These are phyloP conservation scores for Podospora comata DNA, from an alignment of 495 filamentous ascomycete species.

Conservation along the genomic window DNA sequence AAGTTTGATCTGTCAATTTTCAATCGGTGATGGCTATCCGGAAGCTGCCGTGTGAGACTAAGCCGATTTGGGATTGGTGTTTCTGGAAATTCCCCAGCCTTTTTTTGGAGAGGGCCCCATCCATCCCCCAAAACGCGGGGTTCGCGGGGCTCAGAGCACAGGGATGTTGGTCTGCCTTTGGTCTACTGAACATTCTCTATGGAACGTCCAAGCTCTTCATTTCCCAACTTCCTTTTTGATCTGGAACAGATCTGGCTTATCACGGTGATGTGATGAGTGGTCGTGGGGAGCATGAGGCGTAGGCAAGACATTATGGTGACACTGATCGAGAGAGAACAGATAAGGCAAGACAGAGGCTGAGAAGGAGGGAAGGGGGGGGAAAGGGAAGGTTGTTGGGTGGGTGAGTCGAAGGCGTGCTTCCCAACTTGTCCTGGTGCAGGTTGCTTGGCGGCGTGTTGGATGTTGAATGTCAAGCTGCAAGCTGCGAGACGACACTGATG, in stretches of 20 bases:
- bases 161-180: too few relatives aligned
- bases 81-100: too few relatives aligned
- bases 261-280: not conserved
- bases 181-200: too few relatives aligned
- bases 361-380: not conserved
- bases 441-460: not conserved
- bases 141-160: too few relatives aligned
- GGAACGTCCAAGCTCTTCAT: too few relatives aligned
- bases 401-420: not conserved
- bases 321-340: not conserved
- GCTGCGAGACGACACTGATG: conserved; percentile 1
- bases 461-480: conserved; percentile 3
- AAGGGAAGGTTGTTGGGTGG: not conserved
- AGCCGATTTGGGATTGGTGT: too few relatives aligned
- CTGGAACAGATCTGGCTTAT: not conserved
- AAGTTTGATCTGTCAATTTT: too few relatives aligned
- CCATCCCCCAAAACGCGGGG: too few relatives aligned
- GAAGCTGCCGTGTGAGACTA: too few relatives aligned
- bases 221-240: not conserved
- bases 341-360: not conserved
- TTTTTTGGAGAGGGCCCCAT: too few relatives aligned
- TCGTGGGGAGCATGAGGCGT: not conserved
- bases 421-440: not conserved
- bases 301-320: not conserved
- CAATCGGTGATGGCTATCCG: too few relatives aligned